Evolutionary conservation across 2,329 filamentous ascomycete genomes (phyloP).

Genomic region (Reticulascus tulasneorum): DNA sequence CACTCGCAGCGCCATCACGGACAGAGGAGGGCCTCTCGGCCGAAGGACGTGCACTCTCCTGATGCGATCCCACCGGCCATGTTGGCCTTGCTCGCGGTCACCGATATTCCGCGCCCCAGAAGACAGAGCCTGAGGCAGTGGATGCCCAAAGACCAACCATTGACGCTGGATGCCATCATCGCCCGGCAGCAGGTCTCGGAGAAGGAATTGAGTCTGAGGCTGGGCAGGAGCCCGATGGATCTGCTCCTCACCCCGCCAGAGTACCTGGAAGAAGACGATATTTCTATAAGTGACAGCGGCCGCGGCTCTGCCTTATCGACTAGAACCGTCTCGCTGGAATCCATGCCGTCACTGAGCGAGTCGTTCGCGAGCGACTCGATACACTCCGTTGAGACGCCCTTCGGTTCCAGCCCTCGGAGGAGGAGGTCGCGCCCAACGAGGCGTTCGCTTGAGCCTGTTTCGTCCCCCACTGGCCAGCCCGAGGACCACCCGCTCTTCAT

Average conservation of each 20-base stretch:
- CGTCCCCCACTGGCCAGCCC: slow-evolving; percentile 49
- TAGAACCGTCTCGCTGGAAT: slow-evolving; percentile 56
- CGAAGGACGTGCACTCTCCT: slow-evolving; percentile 43
- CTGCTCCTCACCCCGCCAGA: slow-evolving; percentile 58
- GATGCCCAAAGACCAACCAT: slow-evolving; percentile 19
- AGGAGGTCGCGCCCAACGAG: slow-evolving; percentile 32
- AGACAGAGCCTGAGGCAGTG: slow-evolving; percentile 25
- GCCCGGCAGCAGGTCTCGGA: slow-evolving; percentile 51
- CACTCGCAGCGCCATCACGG: slow-evolving; percentile 33
- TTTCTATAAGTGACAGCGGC: slow-evolving; percentile 45
- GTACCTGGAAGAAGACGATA: slow-evolving; percentile 47
- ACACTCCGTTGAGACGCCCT: slow-evolving; percentile 47
- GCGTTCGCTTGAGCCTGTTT: slow-evolving; percentile 52
- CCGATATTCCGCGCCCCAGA: slow-evolving; percentile 52
- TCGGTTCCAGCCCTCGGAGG: slow-evolving; percentile 30
- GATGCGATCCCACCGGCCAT: slow-evolving; percentile 56
- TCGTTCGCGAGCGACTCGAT: slow-evolving; percentile 48
- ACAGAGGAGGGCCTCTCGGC: slow-evolving; percentile 29
- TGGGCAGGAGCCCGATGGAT: slow-evolving; percentile 54
- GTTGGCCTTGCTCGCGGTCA: slow-evolving; percentile 58
- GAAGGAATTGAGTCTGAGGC: slow-evolving; percentile 53
- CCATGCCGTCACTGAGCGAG: slow-evolving; percentile 55
- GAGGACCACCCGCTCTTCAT: slow-evolving; percentile 50
- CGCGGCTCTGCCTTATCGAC: slow-evolving; percentile 49
- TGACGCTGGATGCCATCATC: slow-evolving; percentile 56